Percentiles rank a stretch among this genome's conserved stretches.
These are phyloP conservation scores for Durusdinium trenchii DNA, from an alignment of 73 alveolate genomes.

Conservation along the genomic window DNA sequence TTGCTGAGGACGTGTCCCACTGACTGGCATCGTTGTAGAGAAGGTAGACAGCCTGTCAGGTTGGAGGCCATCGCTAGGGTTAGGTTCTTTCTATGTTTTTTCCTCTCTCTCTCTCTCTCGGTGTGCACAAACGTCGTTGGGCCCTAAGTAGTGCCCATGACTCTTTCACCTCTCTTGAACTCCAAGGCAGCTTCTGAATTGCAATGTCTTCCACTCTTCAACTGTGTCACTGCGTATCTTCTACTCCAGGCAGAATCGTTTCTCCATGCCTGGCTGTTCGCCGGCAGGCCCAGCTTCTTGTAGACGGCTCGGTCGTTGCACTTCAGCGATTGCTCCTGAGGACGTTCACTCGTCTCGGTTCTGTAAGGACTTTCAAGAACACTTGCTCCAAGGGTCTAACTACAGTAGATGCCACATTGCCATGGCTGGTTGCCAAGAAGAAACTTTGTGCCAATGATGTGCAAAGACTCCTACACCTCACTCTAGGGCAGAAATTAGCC, in stretches of 20 bases:
- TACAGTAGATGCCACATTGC: too few species aligned
- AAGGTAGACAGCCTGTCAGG: constrained; percentile 58
- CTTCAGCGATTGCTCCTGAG: constrained; percentile 49
- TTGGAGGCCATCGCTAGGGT: too few species aligned
- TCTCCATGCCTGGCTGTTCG: constrained; percentile 77
- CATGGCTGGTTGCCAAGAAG: too few species aligned
- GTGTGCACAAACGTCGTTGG: too few species aligned
- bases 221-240: too few species aligned
- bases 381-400: not conserved
- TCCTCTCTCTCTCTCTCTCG: too few species aligned
- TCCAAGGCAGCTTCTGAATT: too few species aligned
- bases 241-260: not conserved
- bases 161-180: too few species aligned
- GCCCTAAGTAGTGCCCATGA: too few species aligned
- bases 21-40: constrained; percentile 88
- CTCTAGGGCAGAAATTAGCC: too few species aligned
- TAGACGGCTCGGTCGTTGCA: constrained; percentile 76
- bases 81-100: too few species aligned
- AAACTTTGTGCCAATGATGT: not conserved
- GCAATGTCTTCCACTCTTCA: too few species aligned
- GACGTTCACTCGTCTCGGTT: not conserved
- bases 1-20: constrained; percentile 51
- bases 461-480: not conserved
- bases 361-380: not conserved
- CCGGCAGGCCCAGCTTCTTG: constrained; percentile 90